Base-by-base conservation (phyloP, 805 yeast genomes). In the Kregervanrija fluxuum region DNA sequence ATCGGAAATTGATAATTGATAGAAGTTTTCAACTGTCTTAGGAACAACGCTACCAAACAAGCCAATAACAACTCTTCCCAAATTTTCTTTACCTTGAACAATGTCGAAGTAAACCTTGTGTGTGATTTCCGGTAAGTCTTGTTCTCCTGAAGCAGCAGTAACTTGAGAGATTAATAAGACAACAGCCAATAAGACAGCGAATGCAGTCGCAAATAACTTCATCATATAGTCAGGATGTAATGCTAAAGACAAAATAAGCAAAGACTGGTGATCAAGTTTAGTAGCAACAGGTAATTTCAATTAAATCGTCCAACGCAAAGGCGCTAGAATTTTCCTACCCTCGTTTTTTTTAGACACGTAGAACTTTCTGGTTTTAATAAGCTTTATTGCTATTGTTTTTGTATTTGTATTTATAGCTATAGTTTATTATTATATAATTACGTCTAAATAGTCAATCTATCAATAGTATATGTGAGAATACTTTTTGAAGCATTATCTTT, bases 11-110 rank as follows among this genome's bases (percentile, higher is more conserved):
- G 88, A 71, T 64, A 89, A 74, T 57, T 84, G 83, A 57, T 86
- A 79, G 69, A 89, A 89, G 73, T 90, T 90, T 64, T 86, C 90
- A 35, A 74, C 93, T 28, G 97, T 90, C 66, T 83, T 85, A 55
- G 95, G 96, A 35, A 83, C 91, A 40, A 79, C 85, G 17, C 80
- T 77, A 39, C 96, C 97, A 61, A 81, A 91, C 43, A 91, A 73
- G 11, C 97, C 98, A 62, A 91, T 72, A 47, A 82, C 85, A 51
- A 91, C 74, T 61, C 95, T 77, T 39, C 98, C 98, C 38, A 90
- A 68, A 4, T 69, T 57, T 62, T 80, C 69, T 43, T 79, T 93
- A 48, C 88, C 97, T 61, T 87, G 90, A 54, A 78, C 72, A 51
- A 90, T 70, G 61, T 91, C 96, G 56, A 90, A 89, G 69, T 71